Evolutionary conservation across 2,329 filamentous ascomycete genomes (phyloP).

Genomic region (Fusarium humuli): DNA sequence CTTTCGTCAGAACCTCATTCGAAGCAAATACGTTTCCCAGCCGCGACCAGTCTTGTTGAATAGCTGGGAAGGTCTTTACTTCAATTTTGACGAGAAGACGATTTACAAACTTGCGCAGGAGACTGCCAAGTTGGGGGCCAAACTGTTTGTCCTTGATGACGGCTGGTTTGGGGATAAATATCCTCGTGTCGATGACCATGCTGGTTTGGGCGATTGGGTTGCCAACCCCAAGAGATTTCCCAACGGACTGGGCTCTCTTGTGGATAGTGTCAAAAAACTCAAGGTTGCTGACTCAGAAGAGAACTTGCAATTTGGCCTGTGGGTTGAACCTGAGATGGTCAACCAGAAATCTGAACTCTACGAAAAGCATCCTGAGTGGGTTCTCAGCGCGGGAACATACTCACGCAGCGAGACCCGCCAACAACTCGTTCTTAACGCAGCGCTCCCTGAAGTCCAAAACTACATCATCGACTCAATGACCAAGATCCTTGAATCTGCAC

Average conservation of each 20-base stretch:
- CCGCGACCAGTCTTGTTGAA: conserved; percentile 69
- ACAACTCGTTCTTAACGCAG: conserved; percentile 72
- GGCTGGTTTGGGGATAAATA: conserved; percentile 73
- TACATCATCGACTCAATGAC: conserved; percentile 69
- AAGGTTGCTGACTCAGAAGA: conserved; percentile 58
- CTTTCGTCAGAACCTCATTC: conserved; percentile 70
- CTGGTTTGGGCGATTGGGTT: conserved; percentile 73
- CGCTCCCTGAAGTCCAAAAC: conserved; percentile 70
- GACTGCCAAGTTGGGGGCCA: conserved; percentile 68
- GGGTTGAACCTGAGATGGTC: conserved; percentile 77
- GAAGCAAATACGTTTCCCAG: conserved; percentile 64
- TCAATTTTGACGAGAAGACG: conserved; percentile 67
- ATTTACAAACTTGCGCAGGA: conserved; percentile 67
- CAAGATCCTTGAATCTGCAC: conserved; percentile 63
- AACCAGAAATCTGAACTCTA: conserved; percentile 72
- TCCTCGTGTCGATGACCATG: conserved; percentile 66
- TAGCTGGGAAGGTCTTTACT: conserved; percentile 73
- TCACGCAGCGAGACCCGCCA: conserved; percentile 66
- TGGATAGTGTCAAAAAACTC: conserved; percentile 63
- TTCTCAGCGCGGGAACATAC: conserved; percentile 67
- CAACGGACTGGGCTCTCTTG: conserved; percentile 63
- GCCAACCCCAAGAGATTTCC: conserved; percentile 70
- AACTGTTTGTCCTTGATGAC: conserved; percentile 73
- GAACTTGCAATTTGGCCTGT: conserved; percentile 70
- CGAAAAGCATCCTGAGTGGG: conserved; percentile 72